Base-by-base conservation (phyloP, 2,329 filamentous ascomycete genomes). In the Purpureocillium takamizusanense region DNA sequence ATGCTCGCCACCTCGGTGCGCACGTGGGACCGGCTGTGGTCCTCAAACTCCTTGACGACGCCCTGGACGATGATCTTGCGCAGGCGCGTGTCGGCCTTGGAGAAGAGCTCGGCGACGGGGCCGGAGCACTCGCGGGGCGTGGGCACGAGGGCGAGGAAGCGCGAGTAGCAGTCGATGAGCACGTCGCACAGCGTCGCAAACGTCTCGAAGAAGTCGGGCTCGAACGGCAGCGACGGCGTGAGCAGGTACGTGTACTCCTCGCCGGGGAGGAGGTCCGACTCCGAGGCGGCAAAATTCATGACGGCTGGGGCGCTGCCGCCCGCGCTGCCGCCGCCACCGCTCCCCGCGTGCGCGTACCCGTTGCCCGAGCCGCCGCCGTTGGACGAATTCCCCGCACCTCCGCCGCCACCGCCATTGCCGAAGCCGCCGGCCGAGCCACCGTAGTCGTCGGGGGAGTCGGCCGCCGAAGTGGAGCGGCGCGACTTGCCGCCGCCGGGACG, bases 141-240 rank as follows among this genome's bases (percentile, higher is more conserved):
- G n/a, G 80, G 73, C 16, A 97, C 69, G 42, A 98, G 68, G 32
- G 70, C 71, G 51, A 94, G 67, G 21, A 98, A 76, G 39, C 81
- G 78, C 28, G 80, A 79, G 63, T 98, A 98, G 53, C 81, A 86
- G 59, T 97, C 92, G 51, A 95, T 94, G 44, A 98, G 67, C 3
- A 94, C 86, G 56, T 98, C 92, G 65, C 92, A 97, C 7, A 98
- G 71, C 11, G 92, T 95, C 12, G 88, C 83, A 64, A 97, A 97
- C 0, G 89, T 95, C 65, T 94, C 88, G 60, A 90, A 92, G 54
- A 95, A 98, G 61, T 98, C 92, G 0, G 92, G 92, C 47, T 97
- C 89, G 55, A 98, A 98, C 0, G 92, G 92, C 35, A 98, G 66
- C 13, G 81, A 83, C 0, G 92, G 92, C n/a, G 90, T 97, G 15